phyloP scores from a whole-genome alignment of 2,329 filamentous ascomycete species.

The Penicillium digitatum region DNA sequence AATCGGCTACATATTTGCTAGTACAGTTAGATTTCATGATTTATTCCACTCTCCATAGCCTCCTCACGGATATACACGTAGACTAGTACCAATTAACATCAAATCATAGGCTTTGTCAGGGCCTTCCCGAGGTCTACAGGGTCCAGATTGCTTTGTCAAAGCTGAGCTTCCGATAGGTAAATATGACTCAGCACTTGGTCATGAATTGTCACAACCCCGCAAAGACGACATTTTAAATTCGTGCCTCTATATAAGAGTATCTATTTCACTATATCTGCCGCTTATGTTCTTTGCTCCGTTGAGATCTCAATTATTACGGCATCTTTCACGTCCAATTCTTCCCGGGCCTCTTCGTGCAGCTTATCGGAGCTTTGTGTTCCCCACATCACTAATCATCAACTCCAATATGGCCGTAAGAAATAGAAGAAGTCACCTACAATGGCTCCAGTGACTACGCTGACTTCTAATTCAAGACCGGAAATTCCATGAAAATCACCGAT shows the following conservation, averaged over 20 bases:
- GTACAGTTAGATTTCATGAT: conserved; percentile 12
- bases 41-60: background rate
- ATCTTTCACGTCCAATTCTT: conserved; percentile 15
- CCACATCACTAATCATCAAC: conserved; percentile 15
- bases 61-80: background rate
- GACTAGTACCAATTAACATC: background rate
- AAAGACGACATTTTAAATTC: conserved; percentile 7
- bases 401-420: conserved; percentile 34
- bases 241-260: conserved; percentile 10
- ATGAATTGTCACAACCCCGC: conserved; percentile 15
- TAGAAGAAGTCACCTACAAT: background rate
- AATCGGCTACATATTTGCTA: conserved; percentile 1
- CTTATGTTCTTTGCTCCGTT: conserved; percentile 28
- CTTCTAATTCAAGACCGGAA: conserved; percentile 19
- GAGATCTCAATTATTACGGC: conserved; percentile 21
- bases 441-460: background rate
- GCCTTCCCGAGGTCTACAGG: background rate
- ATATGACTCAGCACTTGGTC: conserved; percentile 23
- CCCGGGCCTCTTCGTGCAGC: conserved; percentile 10
- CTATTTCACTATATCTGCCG: background rate
- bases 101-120: background rate
- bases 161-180: conserved; percentile 22
- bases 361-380: conserved; percentile 18
- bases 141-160: conserved; percentile 25
- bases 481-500: conserved; percentile 63